Conservation (phyloP, 768 basidiomycete genomes). For the Gyrodon lividus region DNA sequence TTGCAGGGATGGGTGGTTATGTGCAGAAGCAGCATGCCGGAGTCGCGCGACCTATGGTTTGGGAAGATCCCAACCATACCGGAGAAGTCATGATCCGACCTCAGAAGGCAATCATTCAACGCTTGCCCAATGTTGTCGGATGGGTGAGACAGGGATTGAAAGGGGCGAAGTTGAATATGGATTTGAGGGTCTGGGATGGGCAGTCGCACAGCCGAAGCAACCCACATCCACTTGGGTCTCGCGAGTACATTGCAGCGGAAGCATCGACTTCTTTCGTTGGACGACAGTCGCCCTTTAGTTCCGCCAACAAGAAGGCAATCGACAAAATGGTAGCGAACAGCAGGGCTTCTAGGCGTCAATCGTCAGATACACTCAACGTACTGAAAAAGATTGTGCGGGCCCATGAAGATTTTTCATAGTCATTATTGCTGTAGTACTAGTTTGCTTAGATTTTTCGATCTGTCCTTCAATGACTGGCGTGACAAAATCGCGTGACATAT, state of each 20-base stretch:
- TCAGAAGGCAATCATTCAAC: slow-evolving; percentile 26
- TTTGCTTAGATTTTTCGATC: too few relatives aligned
- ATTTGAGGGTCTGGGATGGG: slow-evolving; percentile 30
- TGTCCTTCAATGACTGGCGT: too few relatives aligned
- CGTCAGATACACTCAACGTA: not conserved
- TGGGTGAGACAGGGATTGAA: slow-evolving; percentile 37
- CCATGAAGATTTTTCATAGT: not conserved
- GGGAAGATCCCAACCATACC: slow-evolving; percentile 29
- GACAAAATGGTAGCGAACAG: not conserved
- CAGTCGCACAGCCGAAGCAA: slow-evolving; percentile 39
- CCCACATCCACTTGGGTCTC: slow-evolving; percentile 48
- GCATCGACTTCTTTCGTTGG: slow-evolving; percentile 10
- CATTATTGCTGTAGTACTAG: not conserved
- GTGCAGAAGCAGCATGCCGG: slow-evolving; percentile 21
- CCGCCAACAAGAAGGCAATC: not conserved
- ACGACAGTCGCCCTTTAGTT: not conserved
- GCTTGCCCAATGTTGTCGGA: slow-evolving; percentile 48
- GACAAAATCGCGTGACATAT: slow-evolving; percentile 28
- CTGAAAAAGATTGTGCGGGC: not conserved
- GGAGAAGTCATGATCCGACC: slow-evolving; percentile 33
- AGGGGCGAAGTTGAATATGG: slow-evolving; percentile 33
- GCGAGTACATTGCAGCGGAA: slow-evolving; percentile 42
- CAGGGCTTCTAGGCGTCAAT: not conserved
- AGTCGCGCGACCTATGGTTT: slow-evolving; percentile 19
- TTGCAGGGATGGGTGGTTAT: slow-evolving; percentile 29